Conservation (phyloP, 164 flowering plant species). For the Echeveria elegans region DNA sequence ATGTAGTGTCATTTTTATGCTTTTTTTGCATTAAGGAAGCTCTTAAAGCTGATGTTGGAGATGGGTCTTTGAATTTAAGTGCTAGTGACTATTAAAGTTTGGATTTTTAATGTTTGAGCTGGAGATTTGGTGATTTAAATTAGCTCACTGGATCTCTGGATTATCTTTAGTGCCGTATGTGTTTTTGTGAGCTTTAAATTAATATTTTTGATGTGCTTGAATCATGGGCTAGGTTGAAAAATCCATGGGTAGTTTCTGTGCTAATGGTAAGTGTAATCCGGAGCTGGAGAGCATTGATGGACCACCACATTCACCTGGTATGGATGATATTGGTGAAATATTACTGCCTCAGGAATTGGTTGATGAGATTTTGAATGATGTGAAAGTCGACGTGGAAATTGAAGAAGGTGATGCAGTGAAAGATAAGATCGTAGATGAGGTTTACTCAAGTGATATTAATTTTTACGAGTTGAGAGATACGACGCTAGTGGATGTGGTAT, state of each 20-base stretch:
- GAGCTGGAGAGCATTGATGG: background rate
- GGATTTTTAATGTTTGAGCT: background rate
- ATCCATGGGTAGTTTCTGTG: background rate
- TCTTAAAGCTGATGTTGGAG: background rate
- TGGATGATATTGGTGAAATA: background rate
- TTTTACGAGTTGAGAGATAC: background rate
- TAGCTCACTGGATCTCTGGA: background rate
- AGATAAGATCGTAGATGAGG: too few relatives aligned
- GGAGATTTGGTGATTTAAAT: background rate
- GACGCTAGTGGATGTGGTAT: background rate
- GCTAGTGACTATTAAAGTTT: background rate
- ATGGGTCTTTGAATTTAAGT: background rate
- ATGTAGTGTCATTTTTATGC: background rate
- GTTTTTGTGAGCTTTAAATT: too few relatives aligned
- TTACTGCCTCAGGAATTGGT: background rate
- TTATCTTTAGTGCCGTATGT: background rate
- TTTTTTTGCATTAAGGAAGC: background rate
- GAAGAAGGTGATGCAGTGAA: too few relatives aligned
- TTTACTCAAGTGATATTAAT: background rate
- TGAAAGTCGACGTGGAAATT: background rate
- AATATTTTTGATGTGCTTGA: background rate
- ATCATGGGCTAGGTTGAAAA: too few relatives aligned
- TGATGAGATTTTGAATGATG: background rate
- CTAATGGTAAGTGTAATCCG: background rate
- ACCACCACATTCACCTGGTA: background rate